Percentiles rank a stretch among this genome's conserved stretches.
Evolutionary conservation across 2,329 filamentous ascomycete species (phyloP).

Genomic region (Cladosporium sphaerospermum): DNA sequence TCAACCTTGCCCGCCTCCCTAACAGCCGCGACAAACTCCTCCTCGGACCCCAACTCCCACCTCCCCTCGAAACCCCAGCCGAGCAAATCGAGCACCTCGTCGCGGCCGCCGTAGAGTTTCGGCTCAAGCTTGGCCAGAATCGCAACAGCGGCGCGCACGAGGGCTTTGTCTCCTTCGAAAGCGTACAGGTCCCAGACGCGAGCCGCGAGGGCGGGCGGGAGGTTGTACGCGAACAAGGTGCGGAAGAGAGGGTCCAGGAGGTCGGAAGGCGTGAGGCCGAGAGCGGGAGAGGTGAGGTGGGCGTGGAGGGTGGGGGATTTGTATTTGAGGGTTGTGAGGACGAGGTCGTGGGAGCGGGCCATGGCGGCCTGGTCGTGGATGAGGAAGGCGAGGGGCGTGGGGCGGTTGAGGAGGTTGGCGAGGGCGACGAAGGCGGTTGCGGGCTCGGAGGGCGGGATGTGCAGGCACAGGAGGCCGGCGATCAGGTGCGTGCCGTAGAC

Average conservation of each 20-base stretch:
- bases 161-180: constrained; percentile 69
- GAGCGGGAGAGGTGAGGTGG: constrained; percentile 49
- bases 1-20: constrained; percentile 34
- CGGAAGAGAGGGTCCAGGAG: constrained; percentile 29
- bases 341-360: constrained; percentile 60
- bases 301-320: constrained; percentile 60
- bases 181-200: constrained; percentile 77
- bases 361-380: constrained; percentile 64
- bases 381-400: constrained; percentile 69
- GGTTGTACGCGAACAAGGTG: constrained; percentile 28
- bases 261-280: constrained; percentile 33
- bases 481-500: constrained; percentile 67
- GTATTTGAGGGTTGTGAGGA: constrained; percentile 58
- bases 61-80: constrained; percentile 33
- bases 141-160: constrained; percentile 66
- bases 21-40: constrained; percentile 34
- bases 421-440: constrained; percentile 63
- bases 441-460: constrained; percentile 51
- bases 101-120: constrained; percentile 40
- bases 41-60: constrained; percentile 33
- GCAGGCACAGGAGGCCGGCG: constrained; percentile 66
- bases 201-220: constrained; percentile 45
- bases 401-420: constrained; percentile 71
- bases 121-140: constrained; percentile 51
- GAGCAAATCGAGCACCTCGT: constrained; percentile 40